Conservation (phyloP, 495 filamentous ascomycete species). For the Sporormia fimetaria region DNA sequence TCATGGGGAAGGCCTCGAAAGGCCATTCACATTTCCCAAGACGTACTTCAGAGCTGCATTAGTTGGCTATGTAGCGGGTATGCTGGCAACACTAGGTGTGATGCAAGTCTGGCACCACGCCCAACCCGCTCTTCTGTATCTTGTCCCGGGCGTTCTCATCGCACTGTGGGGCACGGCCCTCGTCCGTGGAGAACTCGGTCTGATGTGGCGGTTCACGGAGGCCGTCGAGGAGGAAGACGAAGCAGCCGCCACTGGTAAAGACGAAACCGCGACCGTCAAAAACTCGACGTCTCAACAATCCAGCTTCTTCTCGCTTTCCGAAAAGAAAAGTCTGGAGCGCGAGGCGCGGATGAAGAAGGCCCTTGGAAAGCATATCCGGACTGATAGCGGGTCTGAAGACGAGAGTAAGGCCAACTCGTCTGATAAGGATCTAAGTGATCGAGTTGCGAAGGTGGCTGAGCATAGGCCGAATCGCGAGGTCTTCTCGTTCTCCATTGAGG, state of each 20-base stretch:
- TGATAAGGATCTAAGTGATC: slow-evolving; percentile 1
- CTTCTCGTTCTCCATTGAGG: slow-evolving; percentile 27
- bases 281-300: slow-evolving; percentile 6
- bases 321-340: slow-evolving; percentile 16
- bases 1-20: slow-evolving; percentile 10
- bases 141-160: slow-evolving; percentile 74
- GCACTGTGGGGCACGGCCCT: slow-evolving; percentile 72
- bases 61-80: slow-evolving; percentile 65
- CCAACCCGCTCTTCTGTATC: slow-evolving; percentile 85
- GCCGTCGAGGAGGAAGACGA: slow-evolving; percentile 36
- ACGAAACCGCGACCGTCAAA: slow-evolving; percentile 11
- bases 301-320: slow-evolving; percentile 24
- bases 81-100: slow-evolving; percentile 64
- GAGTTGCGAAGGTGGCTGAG: slow-evolving; percentile 9
- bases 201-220: slow-evolving; percentile 78
- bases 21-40: slow-evolving; percentile 53
- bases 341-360: slow-evolving; percentile 17
- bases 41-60: slow-evolving; percentile 76
- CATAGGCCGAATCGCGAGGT: slow-evolving; percentile 18
- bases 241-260: too few relatives aligned
- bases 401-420: slow-evolving; percentile 4
- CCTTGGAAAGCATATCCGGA: slow-evolving; percentile 10
- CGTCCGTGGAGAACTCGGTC: slow-evolving; percentile 51
- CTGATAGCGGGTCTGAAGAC: slow-evolving; percentile 6
- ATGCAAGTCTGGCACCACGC: slow-evolving; percentile 70